Evolutionary conservation across 495 filamentous ascomycete species (phyloP).

Genomic region (Sporormia fimetaria): DNA sequence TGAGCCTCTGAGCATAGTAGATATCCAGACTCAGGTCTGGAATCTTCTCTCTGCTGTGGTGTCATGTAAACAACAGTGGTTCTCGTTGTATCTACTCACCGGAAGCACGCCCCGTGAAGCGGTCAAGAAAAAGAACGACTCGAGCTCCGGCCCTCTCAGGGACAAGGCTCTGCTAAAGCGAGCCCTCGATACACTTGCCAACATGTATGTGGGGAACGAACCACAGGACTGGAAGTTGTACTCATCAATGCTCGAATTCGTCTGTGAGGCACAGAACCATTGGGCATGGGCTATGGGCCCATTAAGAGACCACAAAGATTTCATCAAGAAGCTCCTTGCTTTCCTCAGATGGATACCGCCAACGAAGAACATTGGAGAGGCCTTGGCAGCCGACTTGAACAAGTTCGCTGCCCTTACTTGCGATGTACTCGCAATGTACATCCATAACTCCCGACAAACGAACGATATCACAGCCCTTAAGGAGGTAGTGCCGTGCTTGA

Average conservation of each 20-base stretch:
- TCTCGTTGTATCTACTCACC: constrained; percentile 83
- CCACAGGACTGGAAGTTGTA: constrained; percentile 37
- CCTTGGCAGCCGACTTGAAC: too few species aligned
- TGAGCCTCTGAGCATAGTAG: constrained; percentile 52
- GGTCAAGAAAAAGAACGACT: constrained; percentile 41
- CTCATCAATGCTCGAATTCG: constrained; percentile 65
- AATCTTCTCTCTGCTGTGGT: constrained; percentile 76
- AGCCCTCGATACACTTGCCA: constrained; percentile 61
- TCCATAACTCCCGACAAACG: constrained; percentile 67
- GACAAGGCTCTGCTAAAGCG: constrained; percentile 56
- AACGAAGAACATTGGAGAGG: too few species aligned
- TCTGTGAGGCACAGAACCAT: constrained; percentile 72
- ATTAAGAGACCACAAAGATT: constrained; percentile 58
- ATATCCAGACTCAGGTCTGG: constrained; percentile 62
- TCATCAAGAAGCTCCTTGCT: constrained; percentile 55
- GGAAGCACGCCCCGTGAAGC: constrained; percentile 70
- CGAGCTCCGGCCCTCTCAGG: constrained; percentile 33
- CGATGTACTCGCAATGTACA: constrained; percentile 81
- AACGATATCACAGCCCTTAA: constrained; percentile 54
- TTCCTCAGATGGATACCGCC: constrained; percentile 54
- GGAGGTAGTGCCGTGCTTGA: constrained; percentile 57
- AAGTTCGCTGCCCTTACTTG: constrained; percentile 71
- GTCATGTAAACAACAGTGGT: constrained; percentile 86
- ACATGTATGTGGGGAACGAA: constrained; percentile 52
- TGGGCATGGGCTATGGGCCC: constrained; percentile 85